Conservation (phyloP, 441 rosid species). For the Dalechampia spathulata region DNA sequence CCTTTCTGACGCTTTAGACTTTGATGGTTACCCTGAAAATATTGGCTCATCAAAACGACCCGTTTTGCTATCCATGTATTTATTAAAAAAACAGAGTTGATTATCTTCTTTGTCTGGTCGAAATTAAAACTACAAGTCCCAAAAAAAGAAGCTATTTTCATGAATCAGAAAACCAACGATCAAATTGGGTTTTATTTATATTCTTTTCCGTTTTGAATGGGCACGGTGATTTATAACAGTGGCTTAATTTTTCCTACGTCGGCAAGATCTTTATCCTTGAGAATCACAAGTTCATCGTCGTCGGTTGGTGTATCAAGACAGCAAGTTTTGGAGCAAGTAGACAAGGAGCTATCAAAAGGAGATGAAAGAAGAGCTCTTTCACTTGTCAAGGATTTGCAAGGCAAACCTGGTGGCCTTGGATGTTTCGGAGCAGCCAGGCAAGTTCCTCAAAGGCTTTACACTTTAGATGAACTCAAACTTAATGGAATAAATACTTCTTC, state of each 20-base stretch:
- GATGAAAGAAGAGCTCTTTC: conserved; percentile 70
- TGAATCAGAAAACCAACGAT: not conserved
- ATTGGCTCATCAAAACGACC: not conserved
- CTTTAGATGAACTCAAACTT: conserved; percentile 71
- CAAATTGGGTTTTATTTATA: not conserved
- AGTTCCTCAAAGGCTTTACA: conserved; percentile 88
- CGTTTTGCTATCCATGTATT: not conserved
- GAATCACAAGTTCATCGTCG: conserved; percentile 31
- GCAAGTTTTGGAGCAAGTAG: conserved; percentile 51
- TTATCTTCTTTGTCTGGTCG: conserved; percentile 12
- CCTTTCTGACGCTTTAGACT: not conserved
- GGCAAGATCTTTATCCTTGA: conserved; percentile 12
- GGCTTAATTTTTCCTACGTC: conserved; percentile 22
- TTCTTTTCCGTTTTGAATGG: conserved; percentile 27
- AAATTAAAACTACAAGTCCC: not conserved
- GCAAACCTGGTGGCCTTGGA: conserved; percentile 61
- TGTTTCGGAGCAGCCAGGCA: conserved; percentile 79
- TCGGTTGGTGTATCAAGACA: conserved; percentile 32
- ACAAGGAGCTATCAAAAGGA: conserved; percentile 58
- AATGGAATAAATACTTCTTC: conserved; percentile 69
- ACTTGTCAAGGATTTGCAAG: conserved; percentile 63
- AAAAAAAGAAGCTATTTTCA: not conserved
- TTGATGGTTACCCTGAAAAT: conserved; percentile 3
- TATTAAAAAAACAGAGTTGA: not conserved
- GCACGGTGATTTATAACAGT: conserved; percentile 25